Evolutionary conservation across 176 grass and related monocot species (phyloP), one percentile per base, ranked within the genome.

Genomic region (Aegilops bicornis): DNA sequence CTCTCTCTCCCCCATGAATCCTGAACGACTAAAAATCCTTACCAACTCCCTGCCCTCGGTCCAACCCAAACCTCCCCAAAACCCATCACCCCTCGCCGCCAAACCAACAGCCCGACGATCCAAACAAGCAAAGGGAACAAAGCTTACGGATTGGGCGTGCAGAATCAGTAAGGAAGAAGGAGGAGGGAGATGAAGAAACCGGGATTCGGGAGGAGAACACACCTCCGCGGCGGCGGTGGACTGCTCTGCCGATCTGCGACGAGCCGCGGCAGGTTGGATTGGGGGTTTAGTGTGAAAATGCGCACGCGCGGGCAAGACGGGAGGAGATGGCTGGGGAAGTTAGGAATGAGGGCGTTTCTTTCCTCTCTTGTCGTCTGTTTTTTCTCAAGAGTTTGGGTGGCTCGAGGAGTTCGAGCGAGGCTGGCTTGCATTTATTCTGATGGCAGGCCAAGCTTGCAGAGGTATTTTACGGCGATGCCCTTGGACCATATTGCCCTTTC

Each of bases 401-500:
- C 16, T 67, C n/a, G 79, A 78, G 27, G 88, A 25, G 24, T 79
- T 30, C 8, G 13, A 45, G 64, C 35, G 37, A 39, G 56, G 23
- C 24, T 36, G 9, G 77, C 25, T 30, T 48, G 37, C 31, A 80
- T 86, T 90, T 90, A 78, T 86, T 86, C 45, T 6, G 37, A 81
- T 10, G 39, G 50, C 5, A 19, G 15, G 82, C 23, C 25, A 16
- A 8, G 7, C 58, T 71, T 22, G 10, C 11, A 3, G 11, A 3
- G 2, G 2, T 27, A 84, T 76, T 76, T 87, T 48, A 87, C 85
- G 68, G 14, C 7, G 8, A 0, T 87, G 32, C 86, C 89, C 62
- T 24, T 64, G 45, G 82, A 88, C 86, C n/a, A 24, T 80, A 52
- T 19, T 81, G 6, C 89, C 83, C 78, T 22, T 42, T 35, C 25